Evolutionary conservation across 2,329 filamentous ascomycete species (phyloP).

Genomic region (Penicillium verrucosum): DNA sequence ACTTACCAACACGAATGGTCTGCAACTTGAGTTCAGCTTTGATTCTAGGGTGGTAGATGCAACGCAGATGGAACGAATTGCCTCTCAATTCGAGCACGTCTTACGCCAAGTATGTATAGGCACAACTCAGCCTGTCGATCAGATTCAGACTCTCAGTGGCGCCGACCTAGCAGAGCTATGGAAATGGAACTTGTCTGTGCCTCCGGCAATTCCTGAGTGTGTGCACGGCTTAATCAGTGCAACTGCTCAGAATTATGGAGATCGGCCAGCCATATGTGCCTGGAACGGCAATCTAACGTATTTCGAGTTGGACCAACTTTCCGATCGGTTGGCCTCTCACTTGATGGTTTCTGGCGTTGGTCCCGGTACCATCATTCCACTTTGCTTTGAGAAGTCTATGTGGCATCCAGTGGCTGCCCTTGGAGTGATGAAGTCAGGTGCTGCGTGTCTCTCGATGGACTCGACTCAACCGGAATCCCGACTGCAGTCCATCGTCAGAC

Average conservation of each 20-base stretch:
- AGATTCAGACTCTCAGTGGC: neutral
- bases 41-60: neutral
- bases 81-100: neutral
- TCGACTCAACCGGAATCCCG: neutral
- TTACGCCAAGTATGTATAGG: neutral
- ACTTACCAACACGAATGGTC: neutral
- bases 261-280: neutral
- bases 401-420: neutral
- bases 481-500: neutral
- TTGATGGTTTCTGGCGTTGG: neutral
- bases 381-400: conserved; percentile 2
- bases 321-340: neutral
- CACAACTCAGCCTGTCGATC: neutral
- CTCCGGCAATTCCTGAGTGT: neutral
- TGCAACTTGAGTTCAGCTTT: neutral
- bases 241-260: neutral
- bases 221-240: neutral
- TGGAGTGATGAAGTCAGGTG: neutral
- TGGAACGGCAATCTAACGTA: conserved; percentile 1
- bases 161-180: neutral
- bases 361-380: neutral
- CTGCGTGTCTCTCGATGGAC: neutral
- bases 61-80: neutral
- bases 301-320: neutral
- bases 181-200: neutral